Conservation (phyloP, 768 basidiomycete species). For the Hypholoma sublateritium region DNA sequence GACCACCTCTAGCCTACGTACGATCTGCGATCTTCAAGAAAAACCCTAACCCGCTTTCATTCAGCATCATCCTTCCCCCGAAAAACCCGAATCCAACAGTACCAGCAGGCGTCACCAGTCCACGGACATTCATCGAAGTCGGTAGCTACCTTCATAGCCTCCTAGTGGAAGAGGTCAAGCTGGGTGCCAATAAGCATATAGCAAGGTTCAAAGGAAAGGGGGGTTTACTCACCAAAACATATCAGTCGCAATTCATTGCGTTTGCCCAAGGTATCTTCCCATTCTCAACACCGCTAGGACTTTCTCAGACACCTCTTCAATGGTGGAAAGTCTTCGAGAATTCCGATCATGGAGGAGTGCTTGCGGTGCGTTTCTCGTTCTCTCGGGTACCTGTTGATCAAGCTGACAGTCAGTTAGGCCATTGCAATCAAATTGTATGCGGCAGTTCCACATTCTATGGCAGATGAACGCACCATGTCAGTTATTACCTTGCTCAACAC, state of each 20-base stretch:
- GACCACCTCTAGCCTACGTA: conserved; percentile 10
- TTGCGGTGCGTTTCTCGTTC: conserved; percentile 25
- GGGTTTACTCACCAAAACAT: conserved; percentile 15
- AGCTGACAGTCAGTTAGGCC: conserved; percentile 19
- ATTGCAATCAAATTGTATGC: conserved; percentile 32
- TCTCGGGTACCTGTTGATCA: background rate
- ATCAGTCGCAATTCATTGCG: conserved; percentile 23
- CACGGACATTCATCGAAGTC: conserved; percentile 26
- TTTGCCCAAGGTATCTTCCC: conserved; percentile 26
- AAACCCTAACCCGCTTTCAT: conserved; percentile 25
- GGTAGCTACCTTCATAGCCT: conserved; percentile 18
- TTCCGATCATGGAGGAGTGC: conserved; percentile 24
- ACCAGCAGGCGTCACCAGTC: conserved; percentile 20
- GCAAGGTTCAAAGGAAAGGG: conserved; percentile 15
- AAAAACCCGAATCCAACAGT: conserved; percentile 12
- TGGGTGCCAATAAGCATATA: conserved; percentile 18
- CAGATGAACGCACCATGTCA: conserved; percentile 36
- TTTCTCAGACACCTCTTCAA: conserved; percentile 17
- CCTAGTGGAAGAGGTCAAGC: conserved; percentile 17
- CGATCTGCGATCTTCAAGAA: conserved; percentile 24
- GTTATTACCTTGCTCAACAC: conserved; percentile 31
- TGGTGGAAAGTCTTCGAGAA: conserved; percentile 22
- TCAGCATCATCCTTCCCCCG: conserved; percentile 21
- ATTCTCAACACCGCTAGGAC: conserved; percentile 20
- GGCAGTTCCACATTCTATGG: conserved; percentile 35